Conservation (phyloP, 768 basidiomycete genomes). For the Lanmaoa pseudosensibilis region DNA sequence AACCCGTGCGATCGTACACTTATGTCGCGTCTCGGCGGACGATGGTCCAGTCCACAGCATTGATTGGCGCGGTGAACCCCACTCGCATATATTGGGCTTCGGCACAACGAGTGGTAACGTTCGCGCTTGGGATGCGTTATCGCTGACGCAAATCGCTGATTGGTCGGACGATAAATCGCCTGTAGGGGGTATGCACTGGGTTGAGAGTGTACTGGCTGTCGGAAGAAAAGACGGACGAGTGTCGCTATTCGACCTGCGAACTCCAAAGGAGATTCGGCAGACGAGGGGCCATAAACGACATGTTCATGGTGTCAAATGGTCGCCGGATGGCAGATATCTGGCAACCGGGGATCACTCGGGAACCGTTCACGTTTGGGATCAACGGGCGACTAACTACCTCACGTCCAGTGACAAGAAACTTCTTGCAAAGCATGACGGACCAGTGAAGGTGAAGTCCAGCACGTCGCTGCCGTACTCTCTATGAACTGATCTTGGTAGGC, state of each 20-base stretch:
- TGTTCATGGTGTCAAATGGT: conserved; percentile 43
- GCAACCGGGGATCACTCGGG: conserved; percentile 44
- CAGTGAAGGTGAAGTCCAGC: conserved; percentile 40
- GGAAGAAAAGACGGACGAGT: conserved; percentile 42
- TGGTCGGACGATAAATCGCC: conserved; percentile 38
- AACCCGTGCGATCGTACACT: conserved; percentile 50
- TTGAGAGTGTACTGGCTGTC: conserved; percentile 36
- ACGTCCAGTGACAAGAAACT: conserved; percentile 34
- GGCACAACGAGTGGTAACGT: conserved; percentile 52
- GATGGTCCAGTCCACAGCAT: conserved; percentile 46
- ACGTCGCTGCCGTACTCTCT: not conserved
- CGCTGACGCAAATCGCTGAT: conserved; percentile 26
- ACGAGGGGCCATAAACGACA: conserved; percentile 35
- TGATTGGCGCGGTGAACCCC: conserved; percentile 48
- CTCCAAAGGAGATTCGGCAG: conserved; percentile 27
- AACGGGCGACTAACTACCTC: conserved; percentile 34
- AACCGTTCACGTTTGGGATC: conserved; percentile 46
- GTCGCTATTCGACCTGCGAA: conserved; percentile 39
- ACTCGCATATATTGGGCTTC: conserved; percentile 46
- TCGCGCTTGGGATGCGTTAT: conserved; percentile 53
- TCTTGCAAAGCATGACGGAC: conserved; percentile 43
- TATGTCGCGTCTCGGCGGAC: conserved; percentile 42
- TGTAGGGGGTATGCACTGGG: conserved; percentile 45
- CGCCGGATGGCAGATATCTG: conserved; percentile 39
- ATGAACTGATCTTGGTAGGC: conserved; percentile 42